phyloP scores from a whole-genome alignment of 2,329 filamentous ascomycete genomes.

The Curvularia lunata region DNA sequence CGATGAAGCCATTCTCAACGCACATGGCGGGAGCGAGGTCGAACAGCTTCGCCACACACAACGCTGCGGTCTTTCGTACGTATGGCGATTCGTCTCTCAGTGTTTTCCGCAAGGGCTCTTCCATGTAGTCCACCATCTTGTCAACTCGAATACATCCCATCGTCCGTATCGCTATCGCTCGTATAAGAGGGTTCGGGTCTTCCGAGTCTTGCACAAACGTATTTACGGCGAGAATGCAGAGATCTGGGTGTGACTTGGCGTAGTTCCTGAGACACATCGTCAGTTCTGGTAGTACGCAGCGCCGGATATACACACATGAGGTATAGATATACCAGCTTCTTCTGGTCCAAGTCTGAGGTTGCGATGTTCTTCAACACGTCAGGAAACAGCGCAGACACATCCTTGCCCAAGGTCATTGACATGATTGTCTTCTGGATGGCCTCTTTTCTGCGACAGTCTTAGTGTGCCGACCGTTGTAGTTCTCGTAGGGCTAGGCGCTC shows the following conservation, averaged over 20 bases:
- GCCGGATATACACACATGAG: conserved; percentile 70
- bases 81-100: conserved; percentile 97
- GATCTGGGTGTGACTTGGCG: conserved; percentile 96
- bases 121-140: conserved; percentile 99
- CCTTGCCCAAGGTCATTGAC: conserved; percentile 99
- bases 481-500: conserved; percentile 24
- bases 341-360: conserved; percentile 92
- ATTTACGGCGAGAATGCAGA: conserved; percentile 98
- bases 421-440: conserved; percentile 99
- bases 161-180: conserved; percentile 92
- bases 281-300: conserved; percentile 7
- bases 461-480: conserved; percentile 36
- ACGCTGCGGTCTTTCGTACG: conserved; percentile 95
- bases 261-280: conserved; percentile 75
- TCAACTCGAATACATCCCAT: conserved; percentile 99
- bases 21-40: conserved; percentile 92
- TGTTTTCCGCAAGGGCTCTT: conserved; percentile 94
- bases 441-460: conserved; percentile 72
- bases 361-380: conserved; percentile 99
- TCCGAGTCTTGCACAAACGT: conserved; percentile 99
- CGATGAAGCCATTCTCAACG: conserved; percentile 94
- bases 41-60: conserved; percentile 97
- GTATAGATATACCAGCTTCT: conserved; percentile 98
- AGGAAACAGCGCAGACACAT: conserved; percentile 95
- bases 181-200: conserved; percentile 94